Base-by-base conservation (phyloP, 352 stramenopile genomes). In the Phytophthora melonis region DNA sequence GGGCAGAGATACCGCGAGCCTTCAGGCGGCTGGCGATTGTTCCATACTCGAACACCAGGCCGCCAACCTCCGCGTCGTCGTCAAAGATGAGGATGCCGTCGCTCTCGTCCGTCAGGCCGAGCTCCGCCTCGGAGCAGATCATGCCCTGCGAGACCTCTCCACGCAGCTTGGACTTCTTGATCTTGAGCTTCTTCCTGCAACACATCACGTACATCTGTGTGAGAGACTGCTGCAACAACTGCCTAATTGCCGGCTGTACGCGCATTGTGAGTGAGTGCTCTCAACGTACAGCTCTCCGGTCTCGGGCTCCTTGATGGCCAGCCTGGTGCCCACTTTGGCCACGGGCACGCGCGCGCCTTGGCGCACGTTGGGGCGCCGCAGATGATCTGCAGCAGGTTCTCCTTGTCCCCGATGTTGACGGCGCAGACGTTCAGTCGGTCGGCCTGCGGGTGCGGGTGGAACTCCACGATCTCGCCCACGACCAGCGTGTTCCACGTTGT, bases 131-230 rank as follows among this genome's bases (percentile, higher is more conserved):
- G 1, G 87, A 94, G 76, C 87, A 94, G 72, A 94, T 94, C 86
- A 94, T 94, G 34, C 87, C 87, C 53, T 92, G 84, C 30, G 87
- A 94, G 11, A 93, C 52, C 58, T 94, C 86, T 66, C 87, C 87
- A 36, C 87, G 87, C 30, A 94, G 73, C 72, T 94, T 94, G 34
- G 84, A 92, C 77, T 93, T 95, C 49, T 95, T 93, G 77, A 95
- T 95, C 77, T 93, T 95, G 21, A 95, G 72, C 57, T 91, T 83
- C 63, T 91, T 93, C 25, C 83, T 93, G 65, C 58, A 34, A 66
- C 25, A 59, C 8, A 10, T 19, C 16, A 54, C 47, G 21, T 8
- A 53, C 36, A 57, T 14, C 25, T 34, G 43, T 70, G 30, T 34
- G 30, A 34, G 41, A 50, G 41, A 11, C 41, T 19, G 21, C 41